A percentile compares a stretch with the other conserved stretches of the same genome.
phyloP scores from a whole-genome alignment of 441 rosid genomes.

The Eruca vesicaria region DNA sequence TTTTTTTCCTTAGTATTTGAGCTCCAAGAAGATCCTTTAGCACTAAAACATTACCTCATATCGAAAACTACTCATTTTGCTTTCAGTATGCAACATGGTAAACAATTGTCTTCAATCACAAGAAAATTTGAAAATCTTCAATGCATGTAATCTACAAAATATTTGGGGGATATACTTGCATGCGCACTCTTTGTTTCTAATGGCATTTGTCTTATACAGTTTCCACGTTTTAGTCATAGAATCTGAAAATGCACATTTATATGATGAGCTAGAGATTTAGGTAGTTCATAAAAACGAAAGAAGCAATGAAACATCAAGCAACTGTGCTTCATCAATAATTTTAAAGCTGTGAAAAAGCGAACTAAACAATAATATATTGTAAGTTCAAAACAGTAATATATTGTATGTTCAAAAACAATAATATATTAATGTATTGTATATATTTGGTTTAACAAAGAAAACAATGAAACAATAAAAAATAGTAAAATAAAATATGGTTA shows the following conservation, averaged over 20 bases:
- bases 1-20: slow-evolving; percentile 16
- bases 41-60: neutral
- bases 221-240: slow-evolving; percentile 39
- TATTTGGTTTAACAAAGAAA: too few relatives aligned
- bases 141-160: neutral
- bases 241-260: slow-evolving; percentile 43
- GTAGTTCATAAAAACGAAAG: slow-evolving; percentile 32
- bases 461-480: too few relatives aligned
- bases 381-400: too few relatives aligned
- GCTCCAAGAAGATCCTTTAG: neutral
- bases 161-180: slow-evolving; percentile 22
- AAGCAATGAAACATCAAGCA: too few relatives aligned
- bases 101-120: neutral
- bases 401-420: too few relatives aligned
- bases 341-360: too few relatives aligned
- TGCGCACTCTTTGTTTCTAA: slow-evolving; percentile 62
- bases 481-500: too few relatives aligned
- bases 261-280: slow-evolving; percentile 56
- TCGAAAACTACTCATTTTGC: neutral
- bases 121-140: neutral
- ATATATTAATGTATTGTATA: too few relatives aligned
- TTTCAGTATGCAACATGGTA: slow-evolving; percentile 57
- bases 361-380: too few relatives aligned
- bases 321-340: too few relatives aligned
- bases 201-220: slow-evolving; percentile 51